Base-by-base conservation (phyloP, 2,329 filamentous ascomycete species). In the Fusarium protoensiforme region DNA sequence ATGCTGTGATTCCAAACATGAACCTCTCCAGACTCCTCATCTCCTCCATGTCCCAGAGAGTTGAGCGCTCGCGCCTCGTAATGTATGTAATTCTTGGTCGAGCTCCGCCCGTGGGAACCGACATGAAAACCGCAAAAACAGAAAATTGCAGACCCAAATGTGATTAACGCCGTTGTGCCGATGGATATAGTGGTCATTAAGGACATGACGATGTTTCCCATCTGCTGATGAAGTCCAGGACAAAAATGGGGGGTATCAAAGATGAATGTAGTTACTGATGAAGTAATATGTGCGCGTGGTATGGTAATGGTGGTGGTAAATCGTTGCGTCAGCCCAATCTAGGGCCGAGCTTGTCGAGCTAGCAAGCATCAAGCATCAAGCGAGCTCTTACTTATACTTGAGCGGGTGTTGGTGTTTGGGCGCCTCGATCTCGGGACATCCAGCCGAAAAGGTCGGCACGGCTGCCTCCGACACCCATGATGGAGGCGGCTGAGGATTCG, bases 391-490 rank as follows among this genome's bases (percentile, higher is more conserved):
- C 51, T 70, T 72, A 78, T 67, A 77, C 75, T 61, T 74, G 77
- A 22, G 77, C 58, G 38, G 77, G 75, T n/a, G 76, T 78, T 41
- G 77, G 77, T 43, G 78, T 78, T 58, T 80, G 77, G n/a, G 76
- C 77, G 61, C 78, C 75, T 60, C 86, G 83, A 63, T 87, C 86
- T 72, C 86, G 83, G 6, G 85, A 85, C 78, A 88, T 88, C 87
- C 87, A 88, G 38, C 82, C 84, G 64, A 88, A 88, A 14, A 88
- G 78, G 62, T 88, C 86, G 6, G 79, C 79, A 56, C 83, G 81
- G 35, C 77, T 77, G 22, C 80, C 77, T 57, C 81, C 75, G 22
- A 72, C 78, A 56, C 72, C 77, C 14, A 74, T 76, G 35, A 77
- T 75, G 14, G 80, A 74, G 3, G 74, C 78, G 61, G 71, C 84